Evolutionary conservation across 768 basidiomycete species (phyloP).

Genomic region (Lactarius sanguifluus): DNA sequence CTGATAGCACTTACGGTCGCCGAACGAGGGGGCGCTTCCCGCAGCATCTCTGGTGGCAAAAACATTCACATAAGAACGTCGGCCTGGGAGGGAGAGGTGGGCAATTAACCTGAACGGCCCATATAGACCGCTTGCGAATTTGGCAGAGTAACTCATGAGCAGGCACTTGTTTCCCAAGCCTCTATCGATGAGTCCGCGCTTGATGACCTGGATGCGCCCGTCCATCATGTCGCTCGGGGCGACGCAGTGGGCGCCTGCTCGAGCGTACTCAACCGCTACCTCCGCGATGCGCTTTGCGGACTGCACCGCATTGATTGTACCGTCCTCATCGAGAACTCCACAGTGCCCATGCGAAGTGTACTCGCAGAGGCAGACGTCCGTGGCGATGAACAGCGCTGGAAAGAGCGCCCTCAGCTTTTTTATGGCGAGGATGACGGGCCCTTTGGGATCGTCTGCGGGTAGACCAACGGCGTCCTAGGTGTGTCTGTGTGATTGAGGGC

Average conservation of each 20-base stretch:
- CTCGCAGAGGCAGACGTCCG: conserved; percentile 98
- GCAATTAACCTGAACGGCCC: conserved; percentile 85
- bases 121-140: conserved; percentile 93
- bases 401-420: conserved; percentile 71
- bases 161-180: conserved; percentile 87
- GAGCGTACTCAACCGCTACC: conserved; percentile 89
- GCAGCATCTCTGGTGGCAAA: conserved; percentile 80
- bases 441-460: conserved; percentile 84
- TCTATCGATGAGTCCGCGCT: conserved; percentile 75
- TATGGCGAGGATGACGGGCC: conserved; percentile 95
- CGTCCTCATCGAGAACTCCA: conserved; percentile 71
- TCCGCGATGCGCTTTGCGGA: conserved; percentile 88
- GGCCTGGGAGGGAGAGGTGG: background rate
- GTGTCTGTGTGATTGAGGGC: background rate
- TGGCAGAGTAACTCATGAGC: conserved; percentile 96
- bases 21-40: conserved; percentile 91
- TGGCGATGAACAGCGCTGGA: conserved; percentile 84
- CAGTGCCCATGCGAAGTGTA: conserved; percentile 99
- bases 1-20: conserved; percentile 97
- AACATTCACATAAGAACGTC: background rate
- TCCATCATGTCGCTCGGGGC: conserved; percentile 99
- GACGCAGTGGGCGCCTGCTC: conserved; percentile 96
- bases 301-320: conserved; percentile 71
- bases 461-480: conserved; percentile 75
- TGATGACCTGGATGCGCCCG: conserved; percentile 88